Evolutionary conservation across 2,329 filamentous ascomycete genomes (phyloP).

Genomic region (Periconia sp.): DNA sequence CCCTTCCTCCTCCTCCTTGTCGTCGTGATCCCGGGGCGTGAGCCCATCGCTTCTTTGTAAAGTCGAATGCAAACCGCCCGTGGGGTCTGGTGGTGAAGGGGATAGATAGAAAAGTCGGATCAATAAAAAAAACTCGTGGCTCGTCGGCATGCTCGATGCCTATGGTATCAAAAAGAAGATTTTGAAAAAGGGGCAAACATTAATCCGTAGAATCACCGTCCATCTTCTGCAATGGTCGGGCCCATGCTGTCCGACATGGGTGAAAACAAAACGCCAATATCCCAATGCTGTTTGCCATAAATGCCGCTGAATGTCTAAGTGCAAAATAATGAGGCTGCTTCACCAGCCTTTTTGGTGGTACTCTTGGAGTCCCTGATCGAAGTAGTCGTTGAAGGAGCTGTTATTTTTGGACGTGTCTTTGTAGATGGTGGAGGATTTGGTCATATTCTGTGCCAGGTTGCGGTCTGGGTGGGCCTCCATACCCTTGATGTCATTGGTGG

Average conservation of each 20-base stretch:
- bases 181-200: slow-evolving; percentile 29
- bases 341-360: slow-evolving; percentile 89
- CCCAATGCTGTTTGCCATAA: slow-evolving; percentile 32
- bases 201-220: slow-evolving; percentile 28
- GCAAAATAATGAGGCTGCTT: slow-evolving; percentile 15
- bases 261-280: slow-evolving; percentile 32
- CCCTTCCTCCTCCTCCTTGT: slow-evolving; percentile 15
- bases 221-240: background rate
- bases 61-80: slow-evolving; percentile 29
- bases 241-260: background rate
- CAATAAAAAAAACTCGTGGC: slow-evolving; percentile 40
- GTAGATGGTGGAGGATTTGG: slow-evolving; percentile 56
- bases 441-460: slow-evolving; percentile 17
- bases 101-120: slow-evolving; percentile 10
- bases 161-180: slow-evolving; percentile 39
- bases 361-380: slow-evolving; percentile 78
- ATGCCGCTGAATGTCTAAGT: slow-evolving; percentile 42
- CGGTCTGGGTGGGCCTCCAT: slow-evolving; percentile 68
- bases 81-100: slow-evolving; percentile 25
- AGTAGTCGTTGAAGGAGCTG: slow-evolving; percentile 76
- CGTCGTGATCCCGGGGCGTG: slow-evolving; percentile 39
- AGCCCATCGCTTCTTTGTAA: slow-evolving; percentile 38
- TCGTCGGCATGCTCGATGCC: slow-evolving; percentile 39
- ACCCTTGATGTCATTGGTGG: slow-evolving; percentile 83
- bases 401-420: slow-evolving; percentile 64